Evolutionary conservation across 2,329 filamentous ascomycete species (phyloP).

Genomic region (Neurospora sp.): DNA sequence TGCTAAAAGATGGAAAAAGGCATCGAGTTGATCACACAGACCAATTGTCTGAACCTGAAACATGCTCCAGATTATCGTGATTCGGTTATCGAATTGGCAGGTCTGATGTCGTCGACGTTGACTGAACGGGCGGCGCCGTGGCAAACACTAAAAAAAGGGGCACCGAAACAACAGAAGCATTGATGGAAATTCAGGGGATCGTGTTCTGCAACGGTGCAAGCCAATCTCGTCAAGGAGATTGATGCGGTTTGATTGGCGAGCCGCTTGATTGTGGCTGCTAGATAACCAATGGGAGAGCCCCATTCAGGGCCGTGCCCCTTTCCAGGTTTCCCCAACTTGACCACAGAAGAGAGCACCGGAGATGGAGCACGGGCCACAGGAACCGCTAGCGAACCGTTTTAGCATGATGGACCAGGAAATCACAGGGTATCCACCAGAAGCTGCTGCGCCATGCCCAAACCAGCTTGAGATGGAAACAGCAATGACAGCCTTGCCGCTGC

Average conservation of each 20-base stretch:
- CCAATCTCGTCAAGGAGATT: constrained; percentile 18
- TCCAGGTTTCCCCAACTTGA: neutral
- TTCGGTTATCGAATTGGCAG: neutral
- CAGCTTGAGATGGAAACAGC: neutral
- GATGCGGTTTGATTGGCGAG: constrained; percentile 9
- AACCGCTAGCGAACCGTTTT: neutral
- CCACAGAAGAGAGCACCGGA: constrained; percentile 5
- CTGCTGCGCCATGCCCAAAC: neutral
- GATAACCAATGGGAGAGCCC: neutral
- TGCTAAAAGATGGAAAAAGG: neutral
- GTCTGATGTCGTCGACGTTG: neutral
- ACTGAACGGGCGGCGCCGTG: neutral
- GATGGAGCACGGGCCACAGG: neutral
- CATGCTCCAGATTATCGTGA: neutral
- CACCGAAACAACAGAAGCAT: neutral
- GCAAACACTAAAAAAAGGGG: neutral
- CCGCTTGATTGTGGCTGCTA: neutral
- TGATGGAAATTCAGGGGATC: neutral
- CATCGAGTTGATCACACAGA: neutral
- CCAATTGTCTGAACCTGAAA: neutral
- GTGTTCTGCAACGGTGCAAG: neutral
- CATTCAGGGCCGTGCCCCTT: neutral
- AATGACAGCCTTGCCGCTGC: neutral
- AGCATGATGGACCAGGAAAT: neutral
- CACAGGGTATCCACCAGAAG: neutral